Conservation (phyloP, 2,329 filamentous ascomycete species). For the Leptoxyphium fumago region DNA sequence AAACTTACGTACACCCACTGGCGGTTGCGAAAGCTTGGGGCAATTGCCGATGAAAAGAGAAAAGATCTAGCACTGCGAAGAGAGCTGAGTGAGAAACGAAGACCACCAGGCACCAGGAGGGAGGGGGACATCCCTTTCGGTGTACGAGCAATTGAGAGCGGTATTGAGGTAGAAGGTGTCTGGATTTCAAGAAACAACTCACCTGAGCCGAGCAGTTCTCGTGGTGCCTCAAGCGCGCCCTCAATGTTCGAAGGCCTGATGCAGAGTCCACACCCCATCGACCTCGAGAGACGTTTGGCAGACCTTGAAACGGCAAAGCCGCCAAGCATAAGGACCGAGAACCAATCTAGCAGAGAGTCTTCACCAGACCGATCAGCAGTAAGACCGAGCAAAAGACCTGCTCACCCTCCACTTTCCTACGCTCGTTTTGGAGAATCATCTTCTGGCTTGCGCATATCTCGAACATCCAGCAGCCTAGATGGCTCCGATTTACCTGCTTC, state of each 20-base stretch:
- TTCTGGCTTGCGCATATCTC: slow-evolving; percentile 19
- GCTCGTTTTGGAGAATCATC: slow-evolving; percentile 23
- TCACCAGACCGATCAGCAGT: slow-evolving; percentile 5
- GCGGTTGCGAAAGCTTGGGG: slow-evolving; percentile 27
- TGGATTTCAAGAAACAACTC: slow-evolving; percentile 35
- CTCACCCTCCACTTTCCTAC: slow-evolving; percentile 20
- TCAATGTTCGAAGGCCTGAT: slow-evolving; percentile 7
- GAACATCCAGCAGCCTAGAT: slow-evolving; percentile 18
- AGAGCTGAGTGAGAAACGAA: slow-evolving; percentile 15
- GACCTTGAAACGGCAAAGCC: slow-evolving; percentile 22
- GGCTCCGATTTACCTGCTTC: slow-evolving; percentile 16
- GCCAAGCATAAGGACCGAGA: slow-evolving; percentile 3
- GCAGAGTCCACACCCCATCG: slow-evolving; percentile 4
- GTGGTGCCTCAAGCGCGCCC: slow-evolving; percentile 9
- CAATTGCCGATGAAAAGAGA: slow-evolving; percentile 16
- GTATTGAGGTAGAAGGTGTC: slow-evolving; percentile 72
- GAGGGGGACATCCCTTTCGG: slow-evolving; percentile 66
- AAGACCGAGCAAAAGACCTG: slow-evolving; percentile 11
- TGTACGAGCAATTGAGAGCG: slow-evolving; percentile 68
- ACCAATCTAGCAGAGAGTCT: slow-evolving; percentile 6
- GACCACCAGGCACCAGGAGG: slow-evolving; percentile 28
- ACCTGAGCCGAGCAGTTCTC: slow-evolving; percentile 14
- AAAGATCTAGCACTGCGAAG: slow-evolving; percentile 19
- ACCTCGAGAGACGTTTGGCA: slow-evolving; percentile 9
- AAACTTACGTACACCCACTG: slow-evolving; percentile 42